These are phyloP conservation scores for Ophiostoma himal-ulmi DNA, from an alignment of 2,329 filamentous ascomycete genomes.

Conservation along the genomic window DNA sequence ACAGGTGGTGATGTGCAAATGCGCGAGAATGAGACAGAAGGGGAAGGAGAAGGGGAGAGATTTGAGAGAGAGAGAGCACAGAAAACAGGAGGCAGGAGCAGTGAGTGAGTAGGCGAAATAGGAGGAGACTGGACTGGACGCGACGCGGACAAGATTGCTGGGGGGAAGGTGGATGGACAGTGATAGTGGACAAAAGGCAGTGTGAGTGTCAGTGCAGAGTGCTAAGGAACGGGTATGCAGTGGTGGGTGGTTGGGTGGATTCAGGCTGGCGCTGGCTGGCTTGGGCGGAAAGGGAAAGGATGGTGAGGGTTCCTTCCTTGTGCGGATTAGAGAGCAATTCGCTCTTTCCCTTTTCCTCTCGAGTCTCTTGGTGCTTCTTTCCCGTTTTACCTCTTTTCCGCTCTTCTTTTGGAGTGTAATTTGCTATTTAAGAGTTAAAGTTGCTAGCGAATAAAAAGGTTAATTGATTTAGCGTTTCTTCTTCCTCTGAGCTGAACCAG, in stretches of 20 bases:
- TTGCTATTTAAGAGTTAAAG: not conserved
- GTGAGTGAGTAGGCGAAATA: conserved; percentile 14
- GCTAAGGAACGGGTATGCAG: conserved; percentile 3
- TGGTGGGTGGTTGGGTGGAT: conserved; percentile 8
- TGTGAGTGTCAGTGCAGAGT: not conserved
- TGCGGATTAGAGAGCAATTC: not conserved
- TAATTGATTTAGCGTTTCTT: conserved; percentile 2
- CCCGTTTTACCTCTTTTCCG: conserved; percentile 1
- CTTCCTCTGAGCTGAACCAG: conserved; percentile 2
- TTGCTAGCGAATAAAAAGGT: not conserved
- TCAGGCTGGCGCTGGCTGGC: not conserved
- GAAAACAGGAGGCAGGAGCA: not conserved
- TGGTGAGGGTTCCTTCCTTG: not conserved
- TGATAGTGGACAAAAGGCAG: not conserved
- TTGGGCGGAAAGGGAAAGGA: not conserved
- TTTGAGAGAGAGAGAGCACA: conserved; percentile 29
- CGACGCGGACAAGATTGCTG: conserved; percentile 6
- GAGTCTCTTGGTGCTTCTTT: not conserved
- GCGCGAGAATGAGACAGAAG: conserved; percentile 22
- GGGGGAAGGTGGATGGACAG: not conserved
- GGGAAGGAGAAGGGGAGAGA: conserved; percentile 30
- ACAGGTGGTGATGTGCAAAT: conserved; percentile 24
- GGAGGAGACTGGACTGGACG: not conserved
- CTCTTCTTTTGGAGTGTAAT: conserved; percentile 9
- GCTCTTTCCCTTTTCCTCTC: not conserved